Evolutionary conservation across 139 green algal species (phyloP).

Genomic region (Chara braunii): DNA sequence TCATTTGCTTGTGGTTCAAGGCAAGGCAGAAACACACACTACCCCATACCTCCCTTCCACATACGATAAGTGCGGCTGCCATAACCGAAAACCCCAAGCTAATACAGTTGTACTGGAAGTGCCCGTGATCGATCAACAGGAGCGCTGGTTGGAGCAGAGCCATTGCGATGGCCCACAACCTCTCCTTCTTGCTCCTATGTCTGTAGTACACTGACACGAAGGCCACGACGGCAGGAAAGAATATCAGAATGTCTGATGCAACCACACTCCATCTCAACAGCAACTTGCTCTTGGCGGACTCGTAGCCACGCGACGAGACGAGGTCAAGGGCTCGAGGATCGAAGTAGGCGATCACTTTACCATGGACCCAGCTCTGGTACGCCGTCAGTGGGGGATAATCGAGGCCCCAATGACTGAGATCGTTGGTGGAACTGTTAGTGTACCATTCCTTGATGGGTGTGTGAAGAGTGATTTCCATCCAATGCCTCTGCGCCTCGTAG

Average conservation of each 20-base stretch:
- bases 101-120: slow-evolving; percentile 96
- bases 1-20: slow-evolving; percentile 93
- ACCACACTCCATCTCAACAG: slow-evolving; percentile 79
- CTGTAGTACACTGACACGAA: slow-evolving; percentile 35
- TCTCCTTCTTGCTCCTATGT: neutral
- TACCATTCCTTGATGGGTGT: slow-evolving; percentile 73
- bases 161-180: slow-evolving; percentile 36
- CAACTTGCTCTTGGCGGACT: slow-evolving; percentile 65
- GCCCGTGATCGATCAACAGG: slow-evolving; percentile 91
- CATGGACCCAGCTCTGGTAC: slow-evolving; percentile 62
- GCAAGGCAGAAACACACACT: slow-evolving; percentile 65
- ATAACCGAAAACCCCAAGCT: slow-evolving; percentile 64
- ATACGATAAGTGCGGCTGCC: slow-evolving; percentile 29
- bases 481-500: slow-evolving; percentile 97
- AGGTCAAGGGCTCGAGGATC: slow-evolving; percentile 73
- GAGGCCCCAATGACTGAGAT: slow-evolving; percentile 83
- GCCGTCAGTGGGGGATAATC: slow-evolving; percentile 94
- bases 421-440: slow-evolving; percentile 46
- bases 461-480: slow-evolving; percentile 93
- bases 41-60: slow-evolving; percentile 46
- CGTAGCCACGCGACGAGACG: slow-evolving; percentile 62
- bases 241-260: slow-evolving; percentile 64
- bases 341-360: slow-evolving; percentile 49
- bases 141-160: slow-evolving; percentile 71
- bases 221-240: slow-evolving; percentile 65